Evolutionary conservation across 2,329 filamentous ascomycete genomes (phyloP), one percentile per base, ranked within the genome.

Genomic region (Diaporthe amygdali): DNA sequence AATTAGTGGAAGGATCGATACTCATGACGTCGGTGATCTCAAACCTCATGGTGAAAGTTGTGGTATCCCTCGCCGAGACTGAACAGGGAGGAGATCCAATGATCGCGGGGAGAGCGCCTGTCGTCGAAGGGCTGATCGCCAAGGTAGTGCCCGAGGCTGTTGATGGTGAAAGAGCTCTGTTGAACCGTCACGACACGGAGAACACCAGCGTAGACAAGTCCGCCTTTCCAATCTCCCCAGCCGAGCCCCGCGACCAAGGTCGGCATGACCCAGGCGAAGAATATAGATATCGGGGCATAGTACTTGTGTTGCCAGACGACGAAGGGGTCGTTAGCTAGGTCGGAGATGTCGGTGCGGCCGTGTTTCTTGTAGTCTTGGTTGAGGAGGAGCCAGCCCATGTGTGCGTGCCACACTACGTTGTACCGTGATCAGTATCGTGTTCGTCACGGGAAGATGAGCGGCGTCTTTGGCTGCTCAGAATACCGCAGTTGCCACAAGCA

Each of bases 71-170:
- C 94, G 64, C 94, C 94, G 27, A 97, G 91, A 55, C 94, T 97
- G 76, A 94, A 91, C 22, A 97, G 84, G 54, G 94, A 94, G 52
- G 94, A 96, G 83, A 97, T 90, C 79, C 95, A 89, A 83, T 97
- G 94, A 78, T 97, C 94, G 81, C 94, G 92, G 74, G 94, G 94
- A 72, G 92, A 95, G 90, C 97, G 96, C 83, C 94, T 93, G 88
- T 97, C 94, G 77, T 97, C 94, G 81, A 97, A 97, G 73, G 94
- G 94, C 85, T 97, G 94, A 77, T 97, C 94, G 74, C 94, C 94
- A 78, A 97, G 91, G 92, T 93, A 97, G 85, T 97, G 94, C 75
- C 94, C 94, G 73, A 97, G 86, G 22, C 93, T 95, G 88, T 97
- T 97, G 87, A 97, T 93, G 78, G 94, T 96, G 89, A 97, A 97